These are phyloP conservation scores for Camellia granthamiana DNA, from an alignment of 148 eudicot genomes.

Conservation along the genomic window DNA sequence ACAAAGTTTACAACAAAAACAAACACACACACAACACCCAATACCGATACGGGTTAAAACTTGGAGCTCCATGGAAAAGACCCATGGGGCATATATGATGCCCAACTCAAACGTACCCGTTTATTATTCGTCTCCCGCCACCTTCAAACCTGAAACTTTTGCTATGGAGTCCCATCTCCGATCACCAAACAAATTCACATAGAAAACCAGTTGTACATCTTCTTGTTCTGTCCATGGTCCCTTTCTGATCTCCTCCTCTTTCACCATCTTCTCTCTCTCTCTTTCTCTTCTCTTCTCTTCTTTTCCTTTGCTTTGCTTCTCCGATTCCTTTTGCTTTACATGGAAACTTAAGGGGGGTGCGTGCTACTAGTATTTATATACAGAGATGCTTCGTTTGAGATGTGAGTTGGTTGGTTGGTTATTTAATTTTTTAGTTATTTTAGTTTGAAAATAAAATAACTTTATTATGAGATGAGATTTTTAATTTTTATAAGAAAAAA, in stretches of 20 bases:
- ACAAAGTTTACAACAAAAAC: neutral
- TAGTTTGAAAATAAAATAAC: too few species aligned
- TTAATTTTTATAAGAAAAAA: too few species aligned
- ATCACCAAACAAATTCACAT: conserved; percentile 90
- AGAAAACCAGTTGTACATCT: conserved; percentile 75
- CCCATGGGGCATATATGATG: conserved; percentile 28
- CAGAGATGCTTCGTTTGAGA: too few species aligned
- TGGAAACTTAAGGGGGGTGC: neutral
- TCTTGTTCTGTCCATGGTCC: conserved; percentile 99
- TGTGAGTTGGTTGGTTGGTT: too few species aligned
- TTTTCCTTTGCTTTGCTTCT: neutral
- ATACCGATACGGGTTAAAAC: too few species aligned
- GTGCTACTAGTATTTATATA: conserved; percentile 20
- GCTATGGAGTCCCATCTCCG: conserved; percentile 98
- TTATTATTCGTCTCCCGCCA: conserved; percentile 85
- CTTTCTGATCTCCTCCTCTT: conserved; percentile 42
- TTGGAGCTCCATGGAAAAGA: too few species aligned
- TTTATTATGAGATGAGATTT: too few species aligned
- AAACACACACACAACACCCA: too few species aligned
- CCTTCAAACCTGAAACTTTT: conserved; percentile 99
- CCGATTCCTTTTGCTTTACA: neutral
- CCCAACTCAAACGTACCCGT: conserved; percentile 53
- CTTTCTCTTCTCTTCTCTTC: neutral
- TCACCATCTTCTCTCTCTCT: conserved; percentile 31
- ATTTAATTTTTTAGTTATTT: too few species aligned